Base-by-base conservation (phyloP, 306 rosid species). In the Carpinus viminea region DNA sequence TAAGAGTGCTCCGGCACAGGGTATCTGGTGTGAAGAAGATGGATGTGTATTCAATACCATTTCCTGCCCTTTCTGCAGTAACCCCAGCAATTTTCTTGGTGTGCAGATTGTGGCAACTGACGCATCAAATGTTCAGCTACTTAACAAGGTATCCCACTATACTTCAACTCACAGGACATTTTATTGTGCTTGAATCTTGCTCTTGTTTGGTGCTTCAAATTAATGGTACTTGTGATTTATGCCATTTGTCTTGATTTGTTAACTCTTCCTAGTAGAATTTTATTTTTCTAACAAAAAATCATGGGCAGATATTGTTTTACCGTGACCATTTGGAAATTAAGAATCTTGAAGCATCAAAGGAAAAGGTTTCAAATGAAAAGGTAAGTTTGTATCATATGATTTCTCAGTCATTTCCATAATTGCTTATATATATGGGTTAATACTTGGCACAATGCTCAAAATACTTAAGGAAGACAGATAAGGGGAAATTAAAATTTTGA, bases 11-110 rank as follows among this genome's bases (percentile, higher is more conserved):
- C 66, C 74, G 6, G 90, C 86, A 56, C 86, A 80, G 76, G 91
- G 95, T 55, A 82, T 86, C 76, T 94, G 98, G 98, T 87, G 91
- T 79, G 86, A 77, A 71, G 91, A 91, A 81, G 98, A 92, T 80
- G 98, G 98, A 48, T 92, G 95, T 68, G 98, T 94, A 76, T 92
- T 86, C 84, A 85, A 85, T 60, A 54, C 85, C 68, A 73, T 92
- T 68, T 83, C 87, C 80, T 94, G 98, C 78, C 97, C 97, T 80
- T 92, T 89, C 88, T 94, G 98, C 85, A 69, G 65, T 71, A 82
- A 68, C 34, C 47, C 73, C 66, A 59, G 70, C 81, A 89, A 83
- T 74, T 86, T 85, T 78, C 88, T 94, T 68, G 98, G 98, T 31
- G 94, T 90, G 74, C 92, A 87, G 85, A 75, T 91, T 80, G 55